Base-by-base conservation (phyloP, 2,329 filamentous ascomycete genomes). In the Cladosporium oxysporum region DNA sequence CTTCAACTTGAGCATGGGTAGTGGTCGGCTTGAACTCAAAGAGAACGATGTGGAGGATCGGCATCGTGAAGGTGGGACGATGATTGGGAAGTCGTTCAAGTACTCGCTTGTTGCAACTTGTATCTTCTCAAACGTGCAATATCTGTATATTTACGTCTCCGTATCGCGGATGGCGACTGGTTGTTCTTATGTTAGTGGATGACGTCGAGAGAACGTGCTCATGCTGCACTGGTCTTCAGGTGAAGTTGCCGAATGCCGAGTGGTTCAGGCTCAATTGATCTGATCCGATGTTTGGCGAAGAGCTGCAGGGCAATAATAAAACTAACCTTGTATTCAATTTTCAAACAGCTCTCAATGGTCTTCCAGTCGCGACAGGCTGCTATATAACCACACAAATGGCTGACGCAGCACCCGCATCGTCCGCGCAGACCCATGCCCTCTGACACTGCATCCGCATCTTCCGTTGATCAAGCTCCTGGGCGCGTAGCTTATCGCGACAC, bases 21-120 rank as follows among this genome's bases (percentile, higher is more conserved):
- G 81, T 75, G 0, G 79, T 78, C 0, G 84, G 75, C 72, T 88
- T 88, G 80, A 90, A 90, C 67, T 87, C 82, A 71, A 91, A 89
- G 29, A 90, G 79, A 3, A 91, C 88, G 60, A 91, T 83, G 74
- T 91, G 90, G n/a, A 86, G 80, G 70, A 91, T 82, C 0, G 86
- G 74, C 88, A 90, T 90, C 23, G n/a, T 58, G 29, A 21, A 6
- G 52, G 10, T 14, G 28, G 18, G 18, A 21, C 2, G 41, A 18
- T 31, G 50, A 29, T 29, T 53, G 23, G 14, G 11, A 6, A 2
- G 52, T 55, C 28, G 50, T 6, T 53, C n/a, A 4, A 14, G 26
- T 18, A 8, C 26, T 53, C 3, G 18, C 11, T n/a, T n/a, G 16
- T 53, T 18, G 16, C 23, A 11, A 12, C n/a, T 21, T 10, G 2